Base-by-base conservation (phyloP, 257 asterid species). In the Marsdenia floribunda region DNA sequence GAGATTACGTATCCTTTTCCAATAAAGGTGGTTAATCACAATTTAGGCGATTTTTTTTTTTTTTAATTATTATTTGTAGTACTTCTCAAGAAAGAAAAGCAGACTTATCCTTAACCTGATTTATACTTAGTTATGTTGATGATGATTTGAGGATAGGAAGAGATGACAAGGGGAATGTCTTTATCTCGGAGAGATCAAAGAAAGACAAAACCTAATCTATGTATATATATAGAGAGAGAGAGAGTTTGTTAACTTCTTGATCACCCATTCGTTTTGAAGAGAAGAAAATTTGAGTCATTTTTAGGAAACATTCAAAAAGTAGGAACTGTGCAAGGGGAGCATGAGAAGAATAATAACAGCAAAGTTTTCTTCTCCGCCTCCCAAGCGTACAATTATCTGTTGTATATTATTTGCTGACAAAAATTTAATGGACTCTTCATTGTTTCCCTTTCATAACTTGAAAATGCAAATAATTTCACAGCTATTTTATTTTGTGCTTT, bases 141-240 rank as follows among this genome's bases (percentile, higher is more conserved):
- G 90, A 91, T 83, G 80, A 83, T 37, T 83, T 91, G 81, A 89
- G 97, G 76, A 90, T 93, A 52, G 97, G 96, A 67, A 89, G 96
- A 79, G 98, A 93, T 79, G 90, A 93, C 86, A 90, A 91, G 80
- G 94, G 88, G 72, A 93, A 93, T 73, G 85, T 89, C 74, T 91
- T 91, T 84, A 81, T 93, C 61, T 76, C 91, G 42, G 88, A 87
- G 82, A 89, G 89, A 81, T 74, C 73, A 44, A 3, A 64, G 68
- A 42, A 76, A n/a, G 60, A 57, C 26, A 44, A 4, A 59, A 9
- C 54, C 50, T 64, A 16, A 37, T 38, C 19, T 7, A 15, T 14
- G 6, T 14, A 64, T 8, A 44, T 44, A 0, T 8, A 44, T 11
- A 38, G 11, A 42, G 47, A 42, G 47, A 44, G 49, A 44, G 2